Base-by-base conservation (phyloP, 306 rosid genomes). In the Cucurbita pepo region DNA sequence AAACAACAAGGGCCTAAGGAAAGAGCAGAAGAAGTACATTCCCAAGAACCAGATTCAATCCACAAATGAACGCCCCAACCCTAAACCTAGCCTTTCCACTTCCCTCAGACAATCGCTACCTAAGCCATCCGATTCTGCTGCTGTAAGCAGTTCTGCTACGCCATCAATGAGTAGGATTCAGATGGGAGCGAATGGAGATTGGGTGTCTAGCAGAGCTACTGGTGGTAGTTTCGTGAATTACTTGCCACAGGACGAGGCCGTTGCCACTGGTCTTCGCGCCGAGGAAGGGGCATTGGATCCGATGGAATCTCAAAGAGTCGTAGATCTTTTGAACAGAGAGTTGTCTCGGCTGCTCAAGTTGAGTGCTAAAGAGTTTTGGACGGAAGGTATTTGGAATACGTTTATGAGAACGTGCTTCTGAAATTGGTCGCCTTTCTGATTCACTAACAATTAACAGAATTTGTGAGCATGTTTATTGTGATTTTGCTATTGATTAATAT, bases 161-260 rank as follows among this genome's bases (percentile, higher is more conserved):
- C 40, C 67, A 64, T 60, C 78, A 54, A 10, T 9, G 40, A 40
- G 78, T 45, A 79, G 84, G 81, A 77, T 82, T 75, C 83, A 74
- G 76, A 75, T 71, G 77, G 82, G 79, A 18, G 76, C 77, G 37
- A 76, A 22, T 22, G 86, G 85, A 78, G 85, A 78, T 47, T 85
- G 82, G 83, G 81, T 85, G 54, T 75, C 87, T 0, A 51, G 55
- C 72, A 75, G 80, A 77, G 71, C 63, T 45, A 71, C 47, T 41
- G 85, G 69, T 64, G 95, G 87, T 25, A 88, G 69, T 80, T 91
- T 95, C 75, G 96, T 95, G 0, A 88, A 78, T 65, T 95, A 91
- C 83, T 80, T 89, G 79, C 99, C 99, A 2, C 99, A 91, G 48
- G 97, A 95, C 52, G 99, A 91, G 83, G 99, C 97, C 0, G 90